These are phyloP conservation scores for Xylaria cubensis DNA, from an alignment of 495 filamentous ascomycete species.

Conservation along the genomic window DNA sequence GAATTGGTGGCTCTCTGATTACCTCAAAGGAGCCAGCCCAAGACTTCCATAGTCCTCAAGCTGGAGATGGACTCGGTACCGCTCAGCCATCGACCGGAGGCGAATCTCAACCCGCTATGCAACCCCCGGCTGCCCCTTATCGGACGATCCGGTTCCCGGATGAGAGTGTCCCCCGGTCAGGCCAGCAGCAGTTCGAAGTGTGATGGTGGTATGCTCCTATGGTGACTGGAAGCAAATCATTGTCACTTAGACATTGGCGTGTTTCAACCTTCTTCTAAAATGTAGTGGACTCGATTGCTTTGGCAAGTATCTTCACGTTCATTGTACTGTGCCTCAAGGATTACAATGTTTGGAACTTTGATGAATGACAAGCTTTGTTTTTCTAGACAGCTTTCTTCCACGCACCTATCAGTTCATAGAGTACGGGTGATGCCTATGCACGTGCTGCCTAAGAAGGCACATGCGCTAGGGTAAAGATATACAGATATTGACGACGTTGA, in stretches of 20 bases:
- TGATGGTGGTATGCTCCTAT: not conserved
- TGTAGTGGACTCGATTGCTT: not conserved
- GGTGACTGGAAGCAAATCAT: not conserved
- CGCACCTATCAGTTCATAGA: not conserved
- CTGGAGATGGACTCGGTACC: slow-evolving; percentile 18
- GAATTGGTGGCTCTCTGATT: slow-evolving; percentile 59
- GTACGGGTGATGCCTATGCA: not conserved
- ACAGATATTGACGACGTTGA: not conserved
- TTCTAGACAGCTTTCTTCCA: not conserved
- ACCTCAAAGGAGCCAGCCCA: slow-evolving; percentile 25
- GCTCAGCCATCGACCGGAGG: not conserved
- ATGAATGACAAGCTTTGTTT: not conserved
- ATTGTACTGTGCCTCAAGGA: not conserved
- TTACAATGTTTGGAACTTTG: not conserved
- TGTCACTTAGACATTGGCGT: not conserved
- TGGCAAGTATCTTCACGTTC: not conserved
- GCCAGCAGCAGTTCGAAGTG: not conserved
- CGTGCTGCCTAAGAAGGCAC: not conserved
- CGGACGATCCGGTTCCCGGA: slow-evolving; percentile 56
- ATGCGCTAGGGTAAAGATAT: not conserved
- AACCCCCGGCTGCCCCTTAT: slow-evolving; percentile 26
- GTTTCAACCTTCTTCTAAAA: not conserved
- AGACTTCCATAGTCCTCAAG: slow-evolving; percentile 7
- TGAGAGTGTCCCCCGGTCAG: slow-evolving; percentile 29
- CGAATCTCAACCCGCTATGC: slow-evolving; percentile 12